Conservation (phyloP, 352 stramenopile genomes). For the Pythium aristosporum region DNA sequence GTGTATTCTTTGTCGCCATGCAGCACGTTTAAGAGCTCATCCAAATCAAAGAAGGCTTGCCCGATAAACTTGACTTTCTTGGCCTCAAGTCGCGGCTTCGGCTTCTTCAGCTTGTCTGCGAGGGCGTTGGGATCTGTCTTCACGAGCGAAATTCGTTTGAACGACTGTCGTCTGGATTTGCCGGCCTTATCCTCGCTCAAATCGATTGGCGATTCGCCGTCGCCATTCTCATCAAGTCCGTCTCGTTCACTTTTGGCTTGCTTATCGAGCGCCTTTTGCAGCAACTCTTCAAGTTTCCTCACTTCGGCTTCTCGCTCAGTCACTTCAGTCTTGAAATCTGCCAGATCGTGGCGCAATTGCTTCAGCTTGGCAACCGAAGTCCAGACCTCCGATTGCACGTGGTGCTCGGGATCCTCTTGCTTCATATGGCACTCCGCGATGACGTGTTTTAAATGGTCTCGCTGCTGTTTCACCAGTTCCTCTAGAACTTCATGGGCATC, state of each 20-base stretch:
- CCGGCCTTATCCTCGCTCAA: neutral
- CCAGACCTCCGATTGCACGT: constrained; percentile 27
- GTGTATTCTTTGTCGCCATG: constrained; percentile 45
- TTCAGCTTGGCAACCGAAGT: constrained; percentile 40
- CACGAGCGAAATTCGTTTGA: neutral
- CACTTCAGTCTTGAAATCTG: constrained; percentile 38
- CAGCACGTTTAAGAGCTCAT: constrained; percentile 40
- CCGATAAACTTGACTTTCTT: constrained; percentile 38
- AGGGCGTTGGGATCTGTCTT: neutral
- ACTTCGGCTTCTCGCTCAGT: neutral
- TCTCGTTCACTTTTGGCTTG: neutral
- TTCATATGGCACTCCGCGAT: constrained; percentile 32
- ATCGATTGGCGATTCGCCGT: neutral
- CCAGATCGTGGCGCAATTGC: constrained; percentile 41
- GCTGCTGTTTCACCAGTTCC: constrained; percentile 40
- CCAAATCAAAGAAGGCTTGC: constrained; percentile 43
- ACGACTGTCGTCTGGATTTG: neutral
- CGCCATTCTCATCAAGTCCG: neutral
- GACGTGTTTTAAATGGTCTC: constrained; percentile 33
- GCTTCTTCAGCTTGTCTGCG: neutral
- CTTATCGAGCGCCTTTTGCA: neutral
- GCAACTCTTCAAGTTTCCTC: neutral
- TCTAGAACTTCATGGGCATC: constrained; percentile 31
- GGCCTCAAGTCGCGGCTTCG: constrained; percentile 21
- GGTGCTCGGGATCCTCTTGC: constrained; percentile 21